Base-by-base conservation (phyloP, 78 protist genomes). In the Tieghemostelium lacteum region DNA sequence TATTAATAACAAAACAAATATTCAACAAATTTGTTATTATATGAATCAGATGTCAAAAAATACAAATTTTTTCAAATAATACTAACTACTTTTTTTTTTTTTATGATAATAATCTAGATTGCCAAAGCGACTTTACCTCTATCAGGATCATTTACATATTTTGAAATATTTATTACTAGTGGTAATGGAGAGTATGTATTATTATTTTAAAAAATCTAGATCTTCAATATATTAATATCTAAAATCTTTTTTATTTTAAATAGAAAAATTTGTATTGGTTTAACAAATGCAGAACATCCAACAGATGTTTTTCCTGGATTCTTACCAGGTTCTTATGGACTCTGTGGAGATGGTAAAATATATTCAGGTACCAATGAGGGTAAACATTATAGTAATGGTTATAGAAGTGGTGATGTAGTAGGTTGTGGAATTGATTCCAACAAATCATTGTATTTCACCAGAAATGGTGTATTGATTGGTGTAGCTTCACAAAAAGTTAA, bases 211-310 rank as follows among this genome's bases (percentile, higher is more conserved):
- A 17, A 29, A 61, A 61, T 28, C 4, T 14, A 61, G 5, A 61
- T 28, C 20, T 3, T 17, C 29, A 61, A 28, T 29, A 61, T 61
- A 29, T 29, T 61, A 29, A 29, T 61, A 14, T 17, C 29, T 29
- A 29, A 12, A 28, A 28, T 69, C 26, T 65, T 34, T 45, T 34
- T 34, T 12, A 31, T 34, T 34, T 63, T 63, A 36, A 42, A 60
- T 22, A 69, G 87, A 33, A 80, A 80, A 55, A 80, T 80, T 42
- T 80, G 88, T 57, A 39, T 80, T 64, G 88, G 88, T 67, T 80
- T 80, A 33, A 40, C 88, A 49, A 36, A 19, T 37, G 50, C 28
- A 8, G 88, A 80, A 24, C 76, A 80, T 80, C 76, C 88, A 52
- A 39, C 36, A 19, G 88, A 80, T 16, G 5, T 17, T 16, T 80